Evolutionary conservation across 805 yeast species (phyloP).

Genomic region (Naumovozyma baii): DNA sequence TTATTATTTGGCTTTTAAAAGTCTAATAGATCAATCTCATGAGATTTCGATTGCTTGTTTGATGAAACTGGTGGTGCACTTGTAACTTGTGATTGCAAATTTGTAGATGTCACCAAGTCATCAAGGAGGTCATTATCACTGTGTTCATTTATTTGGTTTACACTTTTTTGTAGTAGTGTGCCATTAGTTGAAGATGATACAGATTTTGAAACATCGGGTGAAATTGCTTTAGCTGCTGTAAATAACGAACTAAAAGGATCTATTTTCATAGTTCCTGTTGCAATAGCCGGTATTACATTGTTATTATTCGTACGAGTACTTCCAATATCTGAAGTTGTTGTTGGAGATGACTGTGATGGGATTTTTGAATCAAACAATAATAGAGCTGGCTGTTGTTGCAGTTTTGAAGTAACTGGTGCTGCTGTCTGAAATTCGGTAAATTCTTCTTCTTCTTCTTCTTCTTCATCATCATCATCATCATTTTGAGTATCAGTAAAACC

Average conservation of each 20-base stretch:
- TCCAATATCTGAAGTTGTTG: slow-evolving; percentile 15
- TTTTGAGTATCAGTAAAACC: background rate
- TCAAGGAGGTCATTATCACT: background rate
- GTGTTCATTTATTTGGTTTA: background rate
- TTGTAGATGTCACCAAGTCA: background rate
- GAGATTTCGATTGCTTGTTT: background rate
- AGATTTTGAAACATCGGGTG: slow-evolving; percentile 14
- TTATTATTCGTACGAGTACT: slow-evolving; percentile 2
- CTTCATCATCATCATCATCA: slow-evolving; percentile 19
- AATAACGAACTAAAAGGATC: slow-evolving; percentile 71
- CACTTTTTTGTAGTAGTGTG: too few relatives aligned
- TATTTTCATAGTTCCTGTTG: slow-evolving; percentile 34
- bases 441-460: slow-evolving; percentile 64
- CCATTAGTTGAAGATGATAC: background rate
- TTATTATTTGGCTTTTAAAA: background rate
- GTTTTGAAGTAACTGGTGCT: slow-evolving; percentile 34
- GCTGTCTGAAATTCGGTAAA: slow-evolving; percentile 75
- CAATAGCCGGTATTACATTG: slow-evolving; percentile 28
- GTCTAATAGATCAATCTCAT: background rate
- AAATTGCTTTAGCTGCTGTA: slow-evolving; percentile 48
- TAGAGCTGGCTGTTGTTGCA: slow-evolving; percentile 8
- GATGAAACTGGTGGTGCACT: background rate
- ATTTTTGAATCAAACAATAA: slow-evolving; percentile 30
- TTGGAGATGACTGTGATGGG: slow-evolving; percentile 16
- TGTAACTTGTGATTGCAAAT: background rate